Evolutionary conservation across 2,329 filamentous ascomycete genomes (phyloP).

Genomic region (Fusarium sororula): DNA sequence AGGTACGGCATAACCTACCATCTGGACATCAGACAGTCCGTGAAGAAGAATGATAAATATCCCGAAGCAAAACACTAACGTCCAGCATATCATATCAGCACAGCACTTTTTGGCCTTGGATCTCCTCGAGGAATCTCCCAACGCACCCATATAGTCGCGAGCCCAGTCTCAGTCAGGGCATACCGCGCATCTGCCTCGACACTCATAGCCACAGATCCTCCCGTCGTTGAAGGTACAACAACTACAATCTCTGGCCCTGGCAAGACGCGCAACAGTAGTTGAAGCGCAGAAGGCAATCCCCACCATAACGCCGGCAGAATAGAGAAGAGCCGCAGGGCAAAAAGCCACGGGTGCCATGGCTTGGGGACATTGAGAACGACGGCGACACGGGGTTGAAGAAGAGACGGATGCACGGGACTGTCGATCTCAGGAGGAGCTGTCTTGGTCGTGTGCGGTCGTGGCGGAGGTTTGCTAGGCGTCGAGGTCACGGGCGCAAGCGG

Average conservation of each 20-base stretch:
- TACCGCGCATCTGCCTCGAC: constrained; percentile 44
- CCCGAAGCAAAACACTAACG: constrained; percentile 76
- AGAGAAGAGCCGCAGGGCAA: constrained; percentile 76
- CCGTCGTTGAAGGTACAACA: constrained; percentile 39
- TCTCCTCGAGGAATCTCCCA: not conserved
- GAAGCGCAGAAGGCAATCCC: constrained; percentile 74
- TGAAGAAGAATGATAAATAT: constrained; percentile 84
- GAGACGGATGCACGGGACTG: constrained; percentile 47
- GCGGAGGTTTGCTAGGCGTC: constrained; percentile 14
- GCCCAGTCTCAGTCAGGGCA: constrained; percentile 70
- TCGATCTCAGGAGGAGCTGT: constrained; percentile 12
- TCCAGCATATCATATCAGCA: constrained; percentile 15
- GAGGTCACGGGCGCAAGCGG: constrained; percentile 23
- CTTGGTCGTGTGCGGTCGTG: not conserved
- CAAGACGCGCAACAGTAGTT: constrained; percentile 72
- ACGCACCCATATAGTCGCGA: constrained; percentile 79
- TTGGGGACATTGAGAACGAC: constrained; percentile 78
- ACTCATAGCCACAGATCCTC: constrained; percentile 25
- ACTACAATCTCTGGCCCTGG: constrained; percentile 47
- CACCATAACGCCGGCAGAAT: constrained; percentile 76
- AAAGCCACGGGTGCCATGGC: constrained; percentile 77
- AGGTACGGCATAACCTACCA: constrained; percentile 61
- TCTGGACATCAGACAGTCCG: constrained; percentile 84
- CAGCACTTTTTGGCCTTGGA: not conserved
- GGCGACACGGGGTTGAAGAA: constrained; percentile 80